These are phyloP conservation scores for Elsinoe fawcettii DNA, from an alignment of 2,329 filamentous ascomycete genomes.

Conservation along the genomic window DNA sequence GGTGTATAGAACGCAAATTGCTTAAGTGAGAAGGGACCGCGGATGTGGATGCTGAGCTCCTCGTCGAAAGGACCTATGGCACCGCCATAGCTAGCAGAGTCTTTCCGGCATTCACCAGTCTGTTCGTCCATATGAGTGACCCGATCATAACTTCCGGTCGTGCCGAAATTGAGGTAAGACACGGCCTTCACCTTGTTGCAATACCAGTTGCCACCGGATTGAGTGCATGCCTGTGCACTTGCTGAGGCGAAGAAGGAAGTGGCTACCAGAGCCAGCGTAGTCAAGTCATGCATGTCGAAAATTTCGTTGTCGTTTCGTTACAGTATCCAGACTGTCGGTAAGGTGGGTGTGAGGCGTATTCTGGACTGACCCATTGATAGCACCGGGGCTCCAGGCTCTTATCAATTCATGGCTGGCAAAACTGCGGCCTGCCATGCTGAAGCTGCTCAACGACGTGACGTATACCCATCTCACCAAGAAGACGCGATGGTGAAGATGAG, in stretches of 20 bases:
- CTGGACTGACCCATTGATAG: conserved; percentile 13
- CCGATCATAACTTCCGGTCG: conserved; percentile 24
- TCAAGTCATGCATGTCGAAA: neutral
- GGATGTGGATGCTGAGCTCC: conserved; percentile 16
- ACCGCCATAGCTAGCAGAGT: neutral
- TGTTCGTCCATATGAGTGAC: conserved; percentile 14
- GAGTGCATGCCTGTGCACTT: conserved; percentile 9
- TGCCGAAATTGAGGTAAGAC: conserved; percentile 55
- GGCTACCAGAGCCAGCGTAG: conserved; percentile 8
- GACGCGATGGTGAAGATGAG: neutral
- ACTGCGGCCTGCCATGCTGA: neutral
- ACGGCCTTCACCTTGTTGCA: conserved; percentile 58
- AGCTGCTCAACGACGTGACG: neutral
- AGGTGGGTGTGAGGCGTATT: conserved; percentile 3
- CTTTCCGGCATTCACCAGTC: conserved; percentile 14
- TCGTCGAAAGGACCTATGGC: conserved; percentile 15
- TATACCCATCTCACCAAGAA: neutral
- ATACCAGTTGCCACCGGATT: conserved; percentile 52
- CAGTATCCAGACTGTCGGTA: conserved; percentile 7
- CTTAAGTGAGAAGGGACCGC: conserved; percentile 15
- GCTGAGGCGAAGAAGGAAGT: neutral
- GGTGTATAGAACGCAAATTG: conserved; percentile 16
- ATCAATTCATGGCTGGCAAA: conserved; percentile 13
- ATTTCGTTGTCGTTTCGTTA: neutral
- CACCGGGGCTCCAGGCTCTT: conserved; percentile 3